Evolutionary conservation across 2,329 filamentous ascomycete species (phyloP).

Genomic region (Ophiocordyceps unilateralis): DNA sequence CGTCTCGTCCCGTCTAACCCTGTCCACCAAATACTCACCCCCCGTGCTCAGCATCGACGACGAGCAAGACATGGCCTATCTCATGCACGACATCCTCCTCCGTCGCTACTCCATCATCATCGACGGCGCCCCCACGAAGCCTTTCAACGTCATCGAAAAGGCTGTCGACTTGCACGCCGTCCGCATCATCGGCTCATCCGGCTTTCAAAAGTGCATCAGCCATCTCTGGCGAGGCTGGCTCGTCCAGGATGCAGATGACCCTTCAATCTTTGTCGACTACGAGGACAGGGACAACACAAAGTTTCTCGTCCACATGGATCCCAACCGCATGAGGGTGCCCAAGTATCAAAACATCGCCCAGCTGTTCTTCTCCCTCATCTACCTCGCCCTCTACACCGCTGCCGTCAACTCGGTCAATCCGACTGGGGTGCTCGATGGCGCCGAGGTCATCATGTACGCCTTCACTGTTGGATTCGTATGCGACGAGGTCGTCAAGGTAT

Average conservation of each 20-base stretch:
- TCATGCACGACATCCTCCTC: constrained; percentile 67
- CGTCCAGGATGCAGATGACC: constrained; percentile 85
- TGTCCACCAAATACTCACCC: neutral
- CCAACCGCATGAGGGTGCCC: constrained; percentile 84
- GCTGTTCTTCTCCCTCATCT: constrained; percentile 68
- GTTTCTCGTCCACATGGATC: constrained; percentile 74
- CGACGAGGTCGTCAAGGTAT: constrained; percentile 77
- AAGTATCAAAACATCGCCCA: constrained; percentile 85
- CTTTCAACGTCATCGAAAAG: constrained; percentile 81
- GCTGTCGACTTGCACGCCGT: constrained; percentile 87
- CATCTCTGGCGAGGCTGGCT: constrained; percentile 94
- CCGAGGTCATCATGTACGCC: constrained; percentile 71
- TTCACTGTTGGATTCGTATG: constrained; percentile 86
- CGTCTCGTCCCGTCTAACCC: constrained; percentile 6
- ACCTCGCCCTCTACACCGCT: constrained; percentile 68
- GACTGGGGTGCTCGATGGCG: constrained; percentile 62
- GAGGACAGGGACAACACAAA: constrained; percentile 60
- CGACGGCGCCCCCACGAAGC: constrained; percentile 51
- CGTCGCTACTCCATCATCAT: constrained; percentile 74
- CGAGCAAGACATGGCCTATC: constrained; percentile 62
- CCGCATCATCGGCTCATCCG: constrained; percentile 73
- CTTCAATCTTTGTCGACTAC: constrained; percentile 79
- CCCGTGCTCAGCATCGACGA: constrained; percentile 51
- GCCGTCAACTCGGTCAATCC: constrained; percentile 92
- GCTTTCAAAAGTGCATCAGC: constrained; percentile 88